A percentile compares a stretch with the other conserved stretches of the same genome.
These are phyloP conservation scores for Inga leiocalycina DNA, from an alignment of 306 rosid species.

Conservation along the genomic window DNA sequence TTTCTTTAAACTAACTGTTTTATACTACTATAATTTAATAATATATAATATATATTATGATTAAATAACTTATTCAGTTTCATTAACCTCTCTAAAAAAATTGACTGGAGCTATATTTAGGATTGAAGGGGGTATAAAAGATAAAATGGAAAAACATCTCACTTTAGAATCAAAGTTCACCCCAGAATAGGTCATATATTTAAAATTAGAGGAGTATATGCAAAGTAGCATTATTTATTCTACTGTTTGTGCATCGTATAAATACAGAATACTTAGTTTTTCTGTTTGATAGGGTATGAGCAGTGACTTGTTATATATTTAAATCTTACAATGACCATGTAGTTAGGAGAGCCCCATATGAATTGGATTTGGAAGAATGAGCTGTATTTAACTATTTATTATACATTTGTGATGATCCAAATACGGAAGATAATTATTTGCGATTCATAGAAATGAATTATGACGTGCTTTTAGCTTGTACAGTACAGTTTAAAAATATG, in stretches of 20 bases:
- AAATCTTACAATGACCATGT: background rate
- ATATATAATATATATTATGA: too few relatives aligned
- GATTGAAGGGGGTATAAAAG: too few relatives aligned
- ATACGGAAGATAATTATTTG: background rate
- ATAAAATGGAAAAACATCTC: too few relatives aligned
- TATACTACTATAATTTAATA: too few relatives aligned
- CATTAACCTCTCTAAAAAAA: too few relatives aligned
- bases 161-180: too few relatives aligned
- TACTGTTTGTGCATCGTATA: background rate
- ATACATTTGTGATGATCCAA: background rate
- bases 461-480: background rate
- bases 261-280: background rate
- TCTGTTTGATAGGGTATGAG: background rate
- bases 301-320: background rate
- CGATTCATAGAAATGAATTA: background rate
- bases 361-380: background rate
- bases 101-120: fast-evolving
- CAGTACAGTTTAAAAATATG: background rate
- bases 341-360: too few relatives aligned
- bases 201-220: too few relatives aligned
- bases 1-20: too few relatives aligned
- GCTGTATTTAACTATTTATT: background rate
- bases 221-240: too few relatives aligned
- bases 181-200: too few relatives aligned
- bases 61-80: too few relatives aligned